Base-by-base conservation (phyloP, 78 protist species). In the Isochrysis galbana region DNA sequence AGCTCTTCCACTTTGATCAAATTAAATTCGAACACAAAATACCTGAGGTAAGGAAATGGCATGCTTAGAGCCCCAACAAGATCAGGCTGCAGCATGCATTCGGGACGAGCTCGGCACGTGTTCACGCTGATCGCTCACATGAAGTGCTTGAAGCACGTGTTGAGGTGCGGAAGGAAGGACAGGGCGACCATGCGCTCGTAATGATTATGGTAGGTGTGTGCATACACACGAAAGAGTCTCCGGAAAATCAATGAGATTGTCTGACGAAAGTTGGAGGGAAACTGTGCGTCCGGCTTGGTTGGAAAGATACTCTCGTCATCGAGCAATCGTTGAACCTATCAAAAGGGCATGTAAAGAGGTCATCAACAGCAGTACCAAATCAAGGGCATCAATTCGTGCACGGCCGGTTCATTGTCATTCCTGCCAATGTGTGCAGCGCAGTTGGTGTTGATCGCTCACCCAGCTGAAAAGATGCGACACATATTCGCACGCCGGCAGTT, bases 191-290 rank as follows among this genome's bases (percentile, higher is more conserved):
- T 77, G 72, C 77, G 14, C 90, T 91, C 87, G 87, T 97, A 97
- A 94, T 99, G 99, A 23, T 94, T 69, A 96, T 97, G 95, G 93
- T 98, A 99, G 86, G 98, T 95, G 91, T 99, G 99, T 0, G 98
- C 99, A 51, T 98, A 99, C 21, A 99, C 98, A 11, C 99, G 95
- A 92, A 98, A 97, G 74, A 98, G 95, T 67, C 98, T 44, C 91
- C 95, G 96, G 94, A 97, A 97, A 51, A 99, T 98, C 87, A 70
- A 95, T 83, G 87, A 61, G 38, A 98, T 98, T 22, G 93, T 89
- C 34, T 39, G 10, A 19, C 42, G 70, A 67, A 99, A 99, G 87
- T 94, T 92, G 94, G 94, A 95, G 19, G 99, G 99, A 95, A 98
- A 99, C 23, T 95, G 94, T 38, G 39, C 51, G 70, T 32, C 67